phyloP scores from a whole-genome alignment of 2,329 filamentous ascomycete genomes.

The Cladosporium oxysporum region DNA sequence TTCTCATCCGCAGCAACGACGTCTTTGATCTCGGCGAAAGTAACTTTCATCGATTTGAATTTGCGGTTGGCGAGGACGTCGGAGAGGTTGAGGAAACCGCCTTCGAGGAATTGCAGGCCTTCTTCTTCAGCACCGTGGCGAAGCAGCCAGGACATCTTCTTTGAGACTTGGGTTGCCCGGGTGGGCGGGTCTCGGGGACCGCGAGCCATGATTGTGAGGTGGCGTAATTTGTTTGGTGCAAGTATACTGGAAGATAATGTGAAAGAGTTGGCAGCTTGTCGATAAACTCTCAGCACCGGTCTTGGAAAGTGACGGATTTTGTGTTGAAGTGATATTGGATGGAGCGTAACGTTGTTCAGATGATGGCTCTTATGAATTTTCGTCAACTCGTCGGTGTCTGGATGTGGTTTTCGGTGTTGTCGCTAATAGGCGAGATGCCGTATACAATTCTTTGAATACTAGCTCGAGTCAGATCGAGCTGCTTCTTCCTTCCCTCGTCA shows the following conservation, averaged over 20 bases:
- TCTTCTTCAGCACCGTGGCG: conserved; percentile 64
- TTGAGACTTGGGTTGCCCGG: conserved; percentile 36
- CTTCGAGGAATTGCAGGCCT: conserved; percentile 57
- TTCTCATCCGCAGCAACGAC: conserved; percentile 80
- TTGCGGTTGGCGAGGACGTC: conserved; percentile 61
- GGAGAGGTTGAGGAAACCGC: conserved; percentile 62
- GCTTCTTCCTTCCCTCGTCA: not conserved
- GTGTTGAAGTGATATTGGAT: not conserved
- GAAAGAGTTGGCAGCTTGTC: not conserved
- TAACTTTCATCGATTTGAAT: conserved; percentile 70
- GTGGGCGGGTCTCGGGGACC: conserved; percentile 18
- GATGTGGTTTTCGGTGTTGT: not conserved
- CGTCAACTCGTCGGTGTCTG: not conserved
- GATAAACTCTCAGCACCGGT: not conserved
- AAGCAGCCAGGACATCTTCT: conserved; percentile 51
- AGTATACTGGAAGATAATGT: not conserved
- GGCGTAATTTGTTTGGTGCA: not conserved
- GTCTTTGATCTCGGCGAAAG: conserved; percentile 69
- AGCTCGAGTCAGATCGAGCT: not conserved
- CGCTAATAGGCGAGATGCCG: not conserved
- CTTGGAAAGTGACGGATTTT: not conserved
- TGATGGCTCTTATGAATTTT: not conserved
- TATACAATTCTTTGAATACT: not conserved
- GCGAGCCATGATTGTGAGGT: conserved; percentile 14
- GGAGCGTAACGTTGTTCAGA: not conserved